phyloP scores from a whole-genome alignment of 2,329 filamentous ascomycete species.

The Scytalidium sp. region DNA sequence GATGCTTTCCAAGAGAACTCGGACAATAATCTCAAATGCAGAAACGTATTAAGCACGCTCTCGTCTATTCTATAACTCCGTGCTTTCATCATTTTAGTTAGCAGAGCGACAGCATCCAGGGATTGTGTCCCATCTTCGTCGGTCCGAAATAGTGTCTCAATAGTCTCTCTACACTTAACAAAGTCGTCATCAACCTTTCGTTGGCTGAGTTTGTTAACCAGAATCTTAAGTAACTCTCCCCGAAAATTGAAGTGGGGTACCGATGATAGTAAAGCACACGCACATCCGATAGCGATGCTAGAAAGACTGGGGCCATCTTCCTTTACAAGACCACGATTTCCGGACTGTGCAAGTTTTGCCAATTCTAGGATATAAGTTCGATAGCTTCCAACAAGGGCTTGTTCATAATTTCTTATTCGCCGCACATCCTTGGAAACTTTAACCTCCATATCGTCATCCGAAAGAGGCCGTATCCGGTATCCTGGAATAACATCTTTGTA shows the following conservation, averaged over 20 bases:
- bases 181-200: slow-evolving; percentile 72
- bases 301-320: slow-evolving; percentile 51
- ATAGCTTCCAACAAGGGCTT: slow-evolving; percentile 81
- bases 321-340: slow-evolving; percentile 29
- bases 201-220: slow-evolving; percentile 78
- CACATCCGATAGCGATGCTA: slow-evolving; percentile 79
- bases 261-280: slow-evolving; percentile 73
- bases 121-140: slow-evolving; percentile 90
- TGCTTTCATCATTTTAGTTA: slow-evolving; percentile 94
- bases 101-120: slow-evolving; percentile 77
- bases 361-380: slow-evolving; percentile 80
- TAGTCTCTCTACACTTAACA: slow-evolving; percentile 69
- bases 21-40: slow-evolving; percentile 81
- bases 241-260: slow-evolving; percentile 99
- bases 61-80: slow-evolving; percentile 82
- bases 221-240: slow-evolving; percentile 78
- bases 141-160: slow-evolving; percentile 78
- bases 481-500: slow-evolving; percentile 97
- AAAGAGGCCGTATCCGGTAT: slow-evolving; percentile 83
- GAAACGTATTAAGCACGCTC: slow-evolving; percentile 82
- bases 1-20: slow-evolving; percentile 87
- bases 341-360: slow-evolving; percentile 62
- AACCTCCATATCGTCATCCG: slow-evolving; percentile 69
- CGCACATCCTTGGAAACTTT: slow-evolving; percentile 92
- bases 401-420: slow-evolving; percentile 79